Base-by-base conservation (phyloP, 164 flowering plant species). In the Chloranthus sessilifolius region DNA sequence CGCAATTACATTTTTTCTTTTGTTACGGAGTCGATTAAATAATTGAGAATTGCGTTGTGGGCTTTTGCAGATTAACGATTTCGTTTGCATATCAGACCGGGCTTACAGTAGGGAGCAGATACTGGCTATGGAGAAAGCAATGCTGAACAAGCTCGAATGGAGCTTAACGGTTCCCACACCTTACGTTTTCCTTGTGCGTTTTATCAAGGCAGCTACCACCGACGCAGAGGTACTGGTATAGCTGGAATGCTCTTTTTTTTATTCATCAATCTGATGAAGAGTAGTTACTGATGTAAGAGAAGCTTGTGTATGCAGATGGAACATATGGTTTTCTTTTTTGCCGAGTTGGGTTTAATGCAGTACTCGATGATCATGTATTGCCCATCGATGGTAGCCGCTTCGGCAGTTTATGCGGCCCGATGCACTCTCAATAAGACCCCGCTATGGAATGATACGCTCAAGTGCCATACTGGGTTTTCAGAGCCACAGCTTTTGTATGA, bases 381-480 rank as follows among this genome's bases (percentile, higher is more conserved):
- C 53, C 88, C 95, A 29, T 92, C 97, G 1, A 71, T 86, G 91
- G 56, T 88, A 7, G 87, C 97, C n/a, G 99, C 99, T 43, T 72
- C 96, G 12, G 95, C 97, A 6, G 95, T 88, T 44, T 88, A 82
- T 53, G 97, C 80, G 0, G 96, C 99, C 5, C 68, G 81, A 0
- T 69, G 77, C 68, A 78, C 89, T 7, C 67, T 92, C 4, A 67
- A 63, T 63, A 71, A 61, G 60, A 62, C 8, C 10, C 95, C 94
- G 15, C 17, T 49, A 16, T 92, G 99, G 99, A 76, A 51, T 9
- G 81, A 78, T n/a, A 86, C 97, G 0, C 83, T 92, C 1, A 70
- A 77, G 65, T 43, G 64, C 20, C 88, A 92, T 57, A 84, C 95
- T 0, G 89, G 91, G 4, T 88, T 56, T 44, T 63, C 89, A 0